Conservation (phyloP, 2,329 filamentous ascomycete genomes). For the Pyricularia pennisetigena region DNA sequence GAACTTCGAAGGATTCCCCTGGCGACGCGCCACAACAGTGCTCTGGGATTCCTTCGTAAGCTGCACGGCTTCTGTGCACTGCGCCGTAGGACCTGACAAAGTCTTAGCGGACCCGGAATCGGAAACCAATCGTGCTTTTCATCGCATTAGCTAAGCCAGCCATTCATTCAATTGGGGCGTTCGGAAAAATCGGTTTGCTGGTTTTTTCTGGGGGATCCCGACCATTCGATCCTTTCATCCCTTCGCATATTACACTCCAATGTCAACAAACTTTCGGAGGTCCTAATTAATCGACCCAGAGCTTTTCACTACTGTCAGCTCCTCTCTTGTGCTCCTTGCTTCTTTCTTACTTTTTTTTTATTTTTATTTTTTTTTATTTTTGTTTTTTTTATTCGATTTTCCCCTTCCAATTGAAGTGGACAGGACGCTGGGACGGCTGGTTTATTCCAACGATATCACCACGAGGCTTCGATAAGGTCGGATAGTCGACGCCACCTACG, state of each 20-base stretch:
- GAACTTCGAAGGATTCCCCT: neutral
- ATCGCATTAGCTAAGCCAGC: neutral
- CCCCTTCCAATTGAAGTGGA: neutral
- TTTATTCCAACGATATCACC: neutral
- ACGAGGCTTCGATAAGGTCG: neutral
- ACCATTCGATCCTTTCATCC: neutral
- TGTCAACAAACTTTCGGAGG: neutral
- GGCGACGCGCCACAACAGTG: neutral
- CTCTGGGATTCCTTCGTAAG: neutral
- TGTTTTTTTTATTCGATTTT: constrained; percentile 3
- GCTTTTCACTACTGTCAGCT: neutral
- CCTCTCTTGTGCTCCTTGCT: neutral
- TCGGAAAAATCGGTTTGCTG: neutral
- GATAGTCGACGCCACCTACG: neutral
- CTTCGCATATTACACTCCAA: neutral
- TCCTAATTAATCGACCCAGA: neutral
- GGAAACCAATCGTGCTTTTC: neutral
- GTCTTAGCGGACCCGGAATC: neutral
- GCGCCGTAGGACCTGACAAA: neutral
- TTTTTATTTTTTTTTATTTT: neutral
- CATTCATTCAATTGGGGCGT: neutral
- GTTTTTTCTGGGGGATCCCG: neutral
- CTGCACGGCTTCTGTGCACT: neutral
- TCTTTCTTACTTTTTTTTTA: constrained; percentile 3
- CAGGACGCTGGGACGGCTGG: neutral